Evolutionary conservation across 352 stramenopile species (phyloP).

Genomic region (Phytophthora capsici): DNA sequence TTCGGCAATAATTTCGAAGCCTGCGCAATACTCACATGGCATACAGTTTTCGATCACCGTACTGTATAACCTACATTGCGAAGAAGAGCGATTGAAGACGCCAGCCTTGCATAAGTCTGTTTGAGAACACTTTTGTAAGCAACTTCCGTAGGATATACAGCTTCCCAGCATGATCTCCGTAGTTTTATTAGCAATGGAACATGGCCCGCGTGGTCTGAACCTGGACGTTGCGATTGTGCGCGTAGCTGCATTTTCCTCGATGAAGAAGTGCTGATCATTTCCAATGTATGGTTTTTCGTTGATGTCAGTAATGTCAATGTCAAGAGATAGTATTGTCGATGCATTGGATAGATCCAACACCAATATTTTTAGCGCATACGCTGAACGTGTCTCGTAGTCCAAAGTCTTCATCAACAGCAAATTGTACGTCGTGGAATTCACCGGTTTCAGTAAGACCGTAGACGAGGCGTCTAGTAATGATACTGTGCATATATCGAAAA

Average conservation of each 20-base stretch:
- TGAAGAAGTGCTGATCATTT: slow-evolving; percentile 44
- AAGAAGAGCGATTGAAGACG: slow-evolving; percentile 24
- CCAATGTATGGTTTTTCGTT: slow-evolving; percentile 55
- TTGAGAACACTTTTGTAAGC: slow-evolving; percentile 16
- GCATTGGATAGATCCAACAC: slow-evolving; percentile 11
- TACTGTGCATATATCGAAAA: slow-evolving; percentile 14
- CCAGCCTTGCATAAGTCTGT: slow-evolving; percentile 13
- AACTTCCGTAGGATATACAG: slow-evolving; percentile 27
- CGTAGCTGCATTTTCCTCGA: slow-evolving; percentile 35
- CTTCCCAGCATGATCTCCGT: neutral
- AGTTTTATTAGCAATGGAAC: neutral
- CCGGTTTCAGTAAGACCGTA: slow-evolving; percentile 8
- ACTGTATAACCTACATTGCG: slow-evolving; percentile 21
- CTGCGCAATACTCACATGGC: slow-evolving; percentile 28
- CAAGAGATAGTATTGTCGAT: slow-evolving; percentile 6
- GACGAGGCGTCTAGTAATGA: slow-evolving; percentile 5
- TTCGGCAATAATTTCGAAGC: slow-evolving; percentile 24
- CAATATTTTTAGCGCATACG: slow-evolving; percentile 10
- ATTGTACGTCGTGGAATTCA: slow-evolving; percentile 20
- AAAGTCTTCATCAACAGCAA: slow-evolving; percentile 19
- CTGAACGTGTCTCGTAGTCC: slow-evolving; percentile 33
- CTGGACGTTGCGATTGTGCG: slow-evolving; percentile 22
- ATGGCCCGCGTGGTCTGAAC: slow-evolving; percentile 30
- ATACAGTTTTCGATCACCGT: neutral
- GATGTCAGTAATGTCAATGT: slow-evolving; percentile 40